phyloP scores from a whole-genome alignment of 2,329 filamentous ascomycete species.

The Parastagonospora nodorum region DNA sequence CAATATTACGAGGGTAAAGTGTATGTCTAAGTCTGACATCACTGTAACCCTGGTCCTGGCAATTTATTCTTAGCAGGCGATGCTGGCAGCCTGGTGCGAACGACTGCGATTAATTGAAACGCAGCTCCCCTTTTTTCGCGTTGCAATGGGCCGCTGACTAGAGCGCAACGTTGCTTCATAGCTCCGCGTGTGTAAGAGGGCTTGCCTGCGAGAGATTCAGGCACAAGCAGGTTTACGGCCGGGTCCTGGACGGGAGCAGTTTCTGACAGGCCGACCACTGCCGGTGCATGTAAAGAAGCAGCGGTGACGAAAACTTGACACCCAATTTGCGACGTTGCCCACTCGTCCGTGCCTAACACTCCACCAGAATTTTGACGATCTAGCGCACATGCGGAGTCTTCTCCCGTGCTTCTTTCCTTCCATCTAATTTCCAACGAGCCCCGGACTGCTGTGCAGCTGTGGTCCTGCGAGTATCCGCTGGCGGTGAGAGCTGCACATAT shows the following conservation, averaged over 20 bases:
- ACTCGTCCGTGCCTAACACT: conserved; percentile 19
- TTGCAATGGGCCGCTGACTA: conserved; percentile 26
- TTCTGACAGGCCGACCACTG: conserved; percentile 37
- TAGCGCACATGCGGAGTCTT: conserved; percentile 37
- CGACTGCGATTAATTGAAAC: conserved; percentile 35
- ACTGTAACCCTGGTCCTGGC: conserved; percentile 20
- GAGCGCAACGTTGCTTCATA: conserved; percentile 25
- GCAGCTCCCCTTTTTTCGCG: conserved; percentile 35
- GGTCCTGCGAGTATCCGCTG: conserved; percentile 28
- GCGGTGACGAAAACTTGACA: conserved; percentile 24
- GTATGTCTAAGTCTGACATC: conserved; percentile 41
- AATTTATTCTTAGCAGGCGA: conserved; percentile 31
- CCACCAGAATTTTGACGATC: conserved; percentile 27
- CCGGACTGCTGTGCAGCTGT: conserved; percentile 21
- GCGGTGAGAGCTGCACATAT: conserved; percentile 31
- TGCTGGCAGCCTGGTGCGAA: conserved; percentile 30
- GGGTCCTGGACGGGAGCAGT: conserved; percentile 26
- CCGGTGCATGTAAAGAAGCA: conserved; percentile 9
- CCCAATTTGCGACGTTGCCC: conserved; percentile 35
- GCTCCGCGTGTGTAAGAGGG: conserved; percentile 20
- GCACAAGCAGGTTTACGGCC: conserved; percentile 35
- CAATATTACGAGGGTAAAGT: conserved; percentile 8
- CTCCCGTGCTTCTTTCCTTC: conserved; percentile 48
- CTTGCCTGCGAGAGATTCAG: conserved; percentile 36
- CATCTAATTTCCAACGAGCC: conserved; percentile 34